Base-by-base conservation (phyloP, 2,329 filamentous ascomycete genomes). In the Xylariaceae sp. region DNA sequence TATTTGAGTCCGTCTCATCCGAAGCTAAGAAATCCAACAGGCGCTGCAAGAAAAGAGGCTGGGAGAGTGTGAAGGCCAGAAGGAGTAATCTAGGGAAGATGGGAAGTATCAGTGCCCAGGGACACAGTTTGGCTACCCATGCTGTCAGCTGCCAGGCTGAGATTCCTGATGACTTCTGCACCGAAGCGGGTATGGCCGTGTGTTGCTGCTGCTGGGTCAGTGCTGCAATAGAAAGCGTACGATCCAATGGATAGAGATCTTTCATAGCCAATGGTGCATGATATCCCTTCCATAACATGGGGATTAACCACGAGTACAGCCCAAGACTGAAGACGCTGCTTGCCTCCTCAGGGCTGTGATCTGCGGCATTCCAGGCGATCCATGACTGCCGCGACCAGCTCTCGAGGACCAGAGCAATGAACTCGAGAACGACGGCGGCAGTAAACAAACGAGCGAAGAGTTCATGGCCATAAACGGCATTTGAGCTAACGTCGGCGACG, bases 351-450 rank as follows among this genome's bases (percentile, higher is more conserved):
- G 42, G 42, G 42, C 42, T 43, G 28, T 34, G 28, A 46, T 46
- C 44, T 46, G 33, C 44, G 17, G 44, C 33, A 46, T 34, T 36
- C 43, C 9, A 33, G 31, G 43, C 14, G 31, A 43, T 42, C 47
- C 47, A 49, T 17, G 17, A 10, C 40, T 16, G 40, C 13, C 47
- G 47, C 47, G 47, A 44, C 47, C 47, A 49, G 33, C 47, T 49
- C 31, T 49, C 47, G 12, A 49, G 31, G 17, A 49, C 18, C 13
- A 49, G 31, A 33, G 42, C 31, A 18, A 49, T 3, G 17, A 38
- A 10, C 47, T 49, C 47, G 14, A 44, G 6, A 19, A 44, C 18
- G 17, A 49, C 14, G 34, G 31, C 40, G 4, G 31, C 41, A 11
- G 40, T 44, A 16, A 44, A 38, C 17, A 44, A 31, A 31, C 13